Evolutionary conservation across 2,329 filamentous ascomycete genomes (phyloP).

Genomic region (Metarhizium humberi): DNA sequence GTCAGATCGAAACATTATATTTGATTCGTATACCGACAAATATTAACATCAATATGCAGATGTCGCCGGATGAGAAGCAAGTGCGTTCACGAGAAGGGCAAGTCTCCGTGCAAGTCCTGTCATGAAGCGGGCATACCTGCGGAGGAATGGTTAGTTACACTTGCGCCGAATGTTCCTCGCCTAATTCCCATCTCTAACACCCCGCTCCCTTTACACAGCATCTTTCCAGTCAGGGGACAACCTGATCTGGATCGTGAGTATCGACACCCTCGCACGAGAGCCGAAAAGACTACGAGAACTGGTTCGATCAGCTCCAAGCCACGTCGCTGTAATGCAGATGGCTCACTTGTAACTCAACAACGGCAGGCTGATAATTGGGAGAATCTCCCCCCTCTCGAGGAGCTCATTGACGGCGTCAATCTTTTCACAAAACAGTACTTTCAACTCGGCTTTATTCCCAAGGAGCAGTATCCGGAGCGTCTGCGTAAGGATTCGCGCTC

Average conservation of each 20-base stretch:
- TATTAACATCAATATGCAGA: slow-evolving; percentile 19
- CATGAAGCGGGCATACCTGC: slow-evolving; percentile 36
- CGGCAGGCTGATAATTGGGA: slow-evolving; percentile 34
- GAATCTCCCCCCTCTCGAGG: slow-evolving; percentile 36
- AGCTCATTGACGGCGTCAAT: slow-evolving; percentile 42
- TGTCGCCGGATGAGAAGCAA: slow-evolving; percentile 49
- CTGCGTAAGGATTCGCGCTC: slow-evolving; percentile 37
- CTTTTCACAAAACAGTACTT: slow-evolving; percentile 47
- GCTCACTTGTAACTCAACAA: slow-evolving; percentile 13
- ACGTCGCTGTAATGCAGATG: slow-evolving; percentile 24
- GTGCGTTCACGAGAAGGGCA: slow-evolving; percentile 39
- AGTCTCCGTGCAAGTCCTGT: slow-evolving; percentile 43
- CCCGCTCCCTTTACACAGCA: slow-evolving; percentile 20
- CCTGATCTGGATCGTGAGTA: slow-evolving; percentile 46
- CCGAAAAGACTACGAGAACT: slow-evolving; percentile 33
- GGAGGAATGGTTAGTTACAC: slow-evolving; percentile 37
- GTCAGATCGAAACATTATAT: slow-evolving; percentile 21
- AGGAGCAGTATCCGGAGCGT: slow-evolving; percentile 37
- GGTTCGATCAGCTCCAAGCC: slow-evolving; percentile 28
- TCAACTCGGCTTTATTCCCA: slow-evolving; percentile 50
- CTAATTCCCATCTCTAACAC: slow-evolving; percentile 2
- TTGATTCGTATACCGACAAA: background rate
- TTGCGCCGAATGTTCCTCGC: background rate
- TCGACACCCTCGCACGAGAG: slow-evolving; percentile 43
- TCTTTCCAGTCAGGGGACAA: slow-evolving; percentile 43